Conservation (phyloP, 2,329 filamentous ascomycete species). For the Penicillium sp. region DNA sequence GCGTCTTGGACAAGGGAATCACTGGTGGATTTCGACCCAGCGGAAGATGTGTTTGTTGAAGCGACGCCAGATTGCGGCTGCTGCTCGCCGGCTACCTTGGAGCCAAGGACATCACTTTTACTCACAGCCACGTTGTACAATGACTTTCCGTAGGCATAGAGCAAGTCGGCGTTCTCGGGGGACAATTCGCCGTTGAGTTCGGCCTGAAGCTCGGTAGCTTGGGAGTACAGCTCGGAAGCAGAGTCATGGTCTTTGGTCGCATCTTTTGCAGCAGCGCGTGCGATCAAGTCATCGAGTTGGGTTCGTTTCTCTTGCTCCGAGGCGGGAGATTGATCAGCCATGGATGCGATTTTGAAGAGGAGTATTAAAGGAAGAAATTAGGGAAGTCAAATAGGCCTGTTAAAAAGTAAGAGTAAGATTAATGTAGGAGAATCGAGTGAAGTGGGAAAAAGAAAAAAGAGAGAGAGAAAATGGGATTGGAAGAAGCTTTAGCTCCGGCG, state of each 20-base stretch:
- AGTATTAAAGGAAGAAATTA: background rate
- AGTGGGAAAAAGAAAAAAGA: background rate
- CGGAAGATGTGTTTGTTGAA: slow-evolving; percentile 38
- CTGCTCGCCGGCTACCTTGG: slow-evolving; percentile 63
- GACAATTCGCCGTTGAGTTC: slow-evolving; percentile 89
- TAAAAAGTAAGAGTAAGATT: background rate
- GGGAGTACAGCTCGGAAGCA: slow-evolving; percentile 82
- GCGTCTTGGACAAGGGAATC: slow-evolving; percentile 27
- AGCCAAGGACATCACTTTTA: slow-evolving; percentile 91
- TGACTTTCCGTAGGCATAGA: slow-evolving; percentile 91
- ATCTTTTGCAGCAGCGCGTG: slow-evolving; percentile 80
- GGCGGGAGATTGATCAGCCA: slow-evolving; percentile 24
- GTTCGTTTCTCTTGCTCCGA: slow-evolving; percentile 49
- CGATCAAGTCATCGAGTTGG: slow-evolving; percentile 72
- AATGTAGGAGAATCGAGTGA: background rate
- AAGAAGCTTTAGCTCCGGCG: slow-evolving; percentile 1
- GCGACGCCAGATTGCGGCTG: slow-evolving; percentile 54
- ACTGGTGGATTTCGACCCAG: slow-evolving; percentile 15
- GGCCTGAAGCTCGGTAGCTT: slow-evolving; percentile 84
- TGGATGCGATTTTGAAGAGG: slow-evolving; percentile 5
- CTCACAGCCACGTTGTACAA: slow-evolving; percentile 90
- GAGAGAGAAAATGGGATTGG: background rate
- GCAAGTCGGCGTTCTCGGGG: slow-evolving; percentile 84
- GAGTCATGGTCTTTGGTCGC: slow-evolving; percentile 83
- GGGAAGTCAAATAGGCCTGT: background rate